These are phyloP conservation scores for Globisporangium camurandrum DNA, from an alignment of 352 stramenopile genomes.

Conservation along the genomic window DNA sequence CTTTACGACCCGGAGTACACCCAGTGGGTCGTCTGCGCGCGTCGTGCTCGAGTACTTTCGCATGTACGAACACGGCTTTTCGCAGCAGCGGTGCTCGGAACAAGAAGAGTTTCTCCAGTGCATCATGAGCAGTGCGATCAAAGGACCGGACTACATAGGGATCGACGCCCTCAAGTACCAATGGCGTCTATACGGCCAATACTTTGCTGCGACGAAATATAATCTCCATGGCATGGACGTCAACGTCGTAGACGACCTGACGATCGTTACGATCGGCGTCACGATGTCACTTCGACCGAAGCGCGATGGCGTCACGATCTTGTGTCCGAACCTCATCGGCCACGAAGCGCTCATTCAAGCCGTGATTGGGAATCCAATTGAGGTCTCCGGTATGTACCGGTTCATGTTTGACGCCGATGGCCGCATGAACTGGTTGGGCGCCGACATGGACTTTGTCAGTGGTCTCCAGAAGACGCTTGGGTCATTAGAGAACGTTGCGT, in stretches of 20 bases:
- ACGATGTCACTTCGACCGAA: slow-evolving; percentile 29
- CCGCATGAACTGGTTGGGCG: slow-evolving; percentile 42
- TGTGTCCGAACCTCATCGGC: slow-evolving; percentile 33
- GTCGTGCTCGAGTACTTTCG: slow-evolving; percentile 46
- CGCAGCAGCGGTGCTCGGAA: slow-evolving; percentile 5
- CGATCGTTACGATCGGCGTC: slow-evolving; percentile 35
- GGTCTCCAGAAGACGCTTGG: slow-evolving; percentile 36
- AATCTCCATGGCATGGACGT: slow-evolving; percentile 24
- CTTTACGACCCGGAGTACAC: slow-evolving; percentile 22
- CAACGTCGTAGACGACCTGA: slow-evolving; percentile 24
- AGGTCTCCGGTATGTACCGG: slow-evolving; percentile 32
- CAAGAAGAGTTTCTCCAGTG: slow-evolving; percentile 50
- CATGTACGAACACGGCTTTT: slow-evolving; percentile 43
- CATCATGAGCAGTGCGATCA: slow-evolving; percentile 33
- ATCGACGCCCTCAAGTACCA: slow-evolving; percentile 40
- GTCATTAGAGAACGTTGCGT: slow-evolving; percentile 30
- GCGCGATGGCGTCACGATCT: slow-evolving; percentile 27
- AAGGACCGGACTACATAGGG: slow-evolving; percentile 43
- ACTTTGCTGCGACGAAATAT: slow-evolving; percentile 34
- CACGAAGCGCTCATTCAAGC: slow-evolving; percentile 43
- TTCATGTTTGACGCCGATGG: slow-evolving; percentile 45
- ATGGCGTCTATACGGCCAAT: slow-evolving; percentile 40
- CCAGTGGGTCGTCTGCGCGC: slow-evolving; percentile 21
- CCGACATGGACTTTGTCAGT: slow-evolving; percentile 49
- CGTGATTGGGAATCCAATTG: slow-evolving; percentile 30